Conservation (phyloP, 169 alveolate genomes). For the Haemoproteus tartakovskyi region DNA sequence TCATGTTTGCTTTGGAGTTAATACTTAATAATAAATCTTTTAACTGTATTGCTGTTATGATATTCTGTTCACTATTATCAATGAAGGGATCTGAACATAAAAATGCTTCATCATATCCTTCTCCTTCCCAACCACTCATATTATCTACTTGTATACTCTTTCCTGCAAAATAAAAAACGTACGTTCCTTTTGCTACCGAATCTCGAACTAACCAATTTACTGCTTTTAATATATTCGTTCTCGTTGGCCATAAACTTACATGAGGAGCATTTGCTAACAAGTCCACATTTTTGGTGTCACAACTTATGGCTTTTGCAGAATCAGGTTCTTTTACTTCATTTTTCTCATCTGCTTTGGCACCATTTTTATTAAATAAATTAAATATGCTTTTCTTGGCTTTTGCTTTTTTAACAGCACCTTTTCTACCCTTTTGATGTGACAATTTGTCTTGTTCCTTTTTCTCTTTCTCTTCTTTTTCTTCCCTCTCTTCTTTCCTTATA, state of each 20-base stretch:
- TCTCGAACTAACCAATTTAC: conserved; percentile 85
- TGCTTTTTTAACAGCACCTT: too few species aligned
- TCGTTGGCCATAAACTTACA: conserved; percentile 76
- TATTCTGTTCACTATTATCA: conserved; percentile 70
- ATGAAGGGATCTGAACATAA: conserved; percentile 84
- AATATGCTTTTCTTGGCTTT: conserved; percentile 23
- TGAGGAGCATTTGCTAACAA: conserved; percentile 65
- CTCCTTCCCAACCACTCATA: conserved; percentile 90
- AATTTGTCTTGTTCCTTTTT: background rate
- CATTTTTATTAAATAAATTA: conserved; percentile 67
- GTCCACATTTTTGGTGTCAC: conserved; percentile 71
- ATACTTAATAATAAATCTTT: conserved; percentile 76
- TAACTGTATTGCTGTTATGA: conserved; percentile 80
- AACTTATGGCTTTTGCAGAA: conserved; percentile 67
- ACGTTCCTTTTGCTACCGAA: conserved; percentile 79
- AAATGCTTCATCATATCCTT: conserved; percentile 90
- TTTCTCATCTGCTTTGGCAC: conserved; percentile 30
- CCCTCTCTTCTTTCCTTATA: conserved; percentile 15
- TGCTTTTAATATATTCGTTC: conserved; percentile 80
- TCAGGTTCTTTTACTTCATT: conserved; percentile 3
- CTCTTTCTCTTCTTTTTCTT: conserved; percentile 11
- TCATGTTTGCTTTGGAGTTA: conserved; percentile 73
- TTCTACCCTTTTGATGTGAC: too few species aligned
- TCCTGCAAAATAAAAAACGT: conserved; percentile 87
- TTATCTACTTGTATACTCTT: conserved; percentile 88